Conservation (phyloP, 352 stramenopile genomes). For the Phytopythium helicoides region DNA sequence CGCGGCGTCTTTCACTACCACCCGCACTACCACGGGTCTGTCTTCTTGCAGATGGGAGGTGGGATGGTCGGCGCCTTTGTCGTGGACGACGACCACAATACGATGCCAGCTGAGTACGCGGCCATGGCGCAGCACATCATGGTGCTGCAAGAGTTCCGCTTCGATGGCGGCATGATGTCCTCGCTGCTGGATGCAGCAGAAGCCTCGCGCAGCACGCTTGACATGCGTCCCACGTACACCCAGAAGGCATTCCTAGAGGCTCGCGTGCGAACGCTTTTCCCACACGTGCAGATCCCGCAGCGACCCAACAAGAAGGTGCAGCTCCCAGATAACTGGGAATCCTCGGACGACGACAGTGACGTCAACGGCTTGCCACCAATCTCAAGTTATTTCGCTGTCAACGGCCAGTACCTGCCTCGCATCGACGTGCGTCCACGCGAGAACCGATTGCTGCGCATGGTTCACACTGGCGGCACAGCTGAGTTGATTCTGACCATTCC, state of each 20-base stretch:
- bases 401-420: conserved; percentile 67
- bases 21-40: conserved; percentile 75
- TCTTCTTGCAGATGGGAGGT: conserved; percentile 72
- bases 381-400: conserved; percentile 63
- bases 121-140: conserved; percentile 46
- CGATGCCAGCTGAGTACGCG: conserved; percentile 38
- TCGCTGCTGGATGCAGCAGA: conserved; percentile 46
- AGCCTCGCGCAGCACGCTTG: conserved; percentile 46
- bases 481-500: conserved; percentile 58
- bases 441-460: conserved; percentile 53
- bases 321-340: conserved; percentile 17
- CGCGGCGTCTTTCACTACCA: conserved; percentile 84
- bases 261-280: conserved; percentile 36
- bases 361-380: conserved; percentile 25
- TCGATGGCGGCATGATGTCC: conserved; percentile 50
- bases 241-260: conserved; percentile 32
- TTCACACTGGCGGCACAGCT: conserved; percentile 57
- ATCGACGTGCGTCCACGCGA: conserved; percentile 50
- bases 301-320: conserved; percentile 23
- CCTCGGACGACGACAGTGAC: conserved; percentile 15
- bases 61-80: conserved; percentile 68
- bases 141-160: conserved; percentile 61
- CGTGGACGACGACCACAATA: conserved; percentile 54
- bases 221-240: conserved; percentile 49
- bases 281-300: conserved; percentile 33